Conservation (phyloP, 495 filamentous ascomycete species). For the Penicillium simplicissimum region DNA sequence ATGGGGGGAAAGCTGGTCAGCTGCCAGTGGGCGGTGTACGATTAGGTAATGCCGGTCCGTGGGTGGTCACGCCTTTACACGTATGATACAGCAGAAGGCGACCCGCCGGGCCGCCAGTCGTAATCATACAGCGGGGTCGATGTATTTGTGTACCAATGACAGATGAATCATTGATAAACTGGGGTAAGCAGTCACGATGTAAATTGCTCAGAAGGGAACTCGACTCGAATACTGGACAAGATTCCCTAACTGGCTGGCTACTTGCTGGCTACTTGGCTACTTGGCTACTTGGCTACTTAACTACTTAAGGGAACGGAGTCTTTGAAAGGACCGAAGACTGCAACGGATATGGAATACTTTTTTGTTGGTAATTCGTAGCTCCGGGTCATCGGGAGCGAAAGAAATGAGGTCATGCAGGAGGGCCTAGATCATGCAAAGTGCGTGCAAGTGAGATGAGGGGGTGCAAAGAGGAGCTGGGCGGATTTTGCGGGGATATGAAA, state of each 20-base stretch:
- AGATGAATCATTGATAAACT: neutral
- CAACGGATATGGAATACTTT: slow-evolving; percentile 15
- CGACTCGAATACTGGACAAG: no score
- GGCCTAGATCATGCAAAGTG: slow-evolving; percentile 24
- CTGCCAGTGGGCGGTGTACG: slow-evolving; percentile 9
- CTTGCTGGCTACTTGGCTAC: no score
- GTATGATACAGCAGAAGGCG: neutral
- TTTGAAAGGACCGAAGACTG: neutral
- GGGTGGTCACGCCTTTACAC: neutral
- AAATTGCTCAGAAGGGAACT: neutral
- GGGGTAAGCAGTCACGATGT: neutral
- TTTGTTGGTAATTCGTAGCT: slow-evolving; percentile 21
- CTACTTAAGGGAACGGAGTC: neutral
- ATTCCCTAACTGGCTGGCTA: no score
- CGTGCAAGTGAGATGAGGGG: slow-evolving; percentile 6
- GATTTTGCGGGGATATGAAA: slow-evolving; percentile 26
- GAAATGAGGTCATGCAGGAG: slow-evolving; percentile 22
- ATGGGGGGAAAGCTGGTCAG: slow-evolving; percentile 3
- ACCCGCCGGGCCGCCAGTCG: no score
- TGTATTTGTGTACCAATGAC: no score
- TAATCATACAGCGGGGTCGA: neutral
- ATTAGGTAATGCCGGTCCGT: neutral
- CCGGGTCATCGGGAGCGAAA: slow-evolving; percentile 18
- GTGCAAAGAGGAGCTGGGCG: slow-evolving; percentile 13
- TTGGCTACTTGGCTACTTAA: neutral